Percentiles rank a stretch among this genome's conserved stretches.
Conservation (phyloP, 345 rosid genomes). For the Clausena lansium region DNA sequence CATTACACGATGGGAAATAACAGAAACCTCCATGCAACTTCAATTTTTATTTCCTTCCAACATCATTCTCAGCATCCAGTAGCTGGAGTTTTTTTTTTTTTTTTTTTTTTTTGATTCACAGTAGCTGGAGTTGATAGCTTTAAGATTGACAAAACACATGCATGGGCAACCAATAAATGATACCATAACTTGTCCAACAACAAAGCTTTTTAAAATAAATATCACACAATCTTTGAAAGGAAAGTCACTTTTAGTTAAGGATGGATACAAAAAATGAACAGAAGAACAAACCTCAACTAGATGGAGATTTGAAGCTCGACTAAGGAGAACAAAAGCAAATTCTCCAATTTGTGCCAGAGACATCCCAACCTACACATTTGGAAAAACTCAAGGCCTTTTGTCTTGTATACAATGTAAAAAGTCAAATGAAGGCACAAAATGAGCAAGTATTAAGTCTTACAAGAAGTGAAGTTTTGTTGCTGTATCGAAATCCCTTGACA, state of each 20-base stretch:
- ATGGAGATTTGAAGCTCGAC: slow-evolving; percentile 97
- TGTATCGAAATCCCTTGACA: slow-evolving; percentile 87
- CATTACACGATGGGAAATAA: background rate
- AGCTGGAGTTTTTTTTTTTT: slow-evolving; percentile 2
- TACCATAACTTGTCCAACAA: background rate
- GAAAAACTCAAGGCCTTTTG: slow-evolving; percentile 20
- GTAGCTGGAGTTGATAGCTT: background rate
- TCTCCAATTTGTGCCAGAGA: slow-evolving; percentile 98
- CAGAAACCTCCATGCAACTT: background rate
- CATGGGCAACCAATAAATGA: background rate
- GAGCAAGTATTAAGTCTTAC: slow-evolving; percentile 40
- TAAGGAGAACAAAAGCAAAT: slow-evolving; percentile 92
- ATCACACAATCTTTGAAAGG: background rate
- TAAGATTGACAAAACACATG: background rate
- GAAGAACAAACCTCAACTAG: slow-evolving; percentile 73
- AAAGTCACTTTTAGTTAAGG: slow-evolving; percentile 6
- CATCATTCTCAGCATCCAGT: background rate
- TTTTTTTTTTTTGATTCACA: too few relatives aligned
- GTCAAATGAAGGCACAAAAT: background rate
- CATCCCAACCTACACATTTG: slow-evolving; percentile 70
- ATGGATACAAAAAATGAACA: background rate
- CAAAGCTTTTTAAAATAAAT: background rate
- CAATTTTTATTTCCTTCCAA: background rate
- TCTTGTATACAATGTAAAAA: slow-evolving; percentile 7
- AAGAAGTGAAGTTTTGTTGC: slow-evolving; percentile 80